Conservation (phyloP, 2,329 filamentous ascomycete genomes). For the Bipolaris cookei region DNA sequence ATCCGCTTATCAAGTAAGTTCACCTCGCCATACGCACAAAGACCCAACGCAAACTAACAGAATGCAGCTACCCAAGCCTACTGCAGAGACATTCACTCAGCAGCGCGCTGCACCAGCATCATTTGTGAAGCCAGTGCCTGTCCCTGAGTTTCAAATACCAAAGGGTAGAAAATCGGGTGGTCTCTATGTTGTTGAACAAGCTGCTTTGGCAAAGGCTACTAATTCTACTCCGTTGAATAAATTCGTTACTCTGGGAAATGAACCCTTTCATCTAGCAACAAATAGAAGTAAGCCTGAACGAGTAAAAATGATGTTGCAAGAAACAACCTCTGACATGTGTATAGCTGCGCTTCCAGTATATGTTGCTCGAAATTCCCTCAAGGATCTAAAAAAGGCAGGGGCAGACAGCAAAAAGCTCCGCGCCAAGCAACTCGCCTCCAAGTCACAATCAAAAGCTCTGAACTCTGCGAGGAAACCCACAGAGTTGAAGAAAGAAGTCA, state of each 20-base stretch:
- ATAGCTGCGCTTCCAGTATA: constrained; percentile 53
- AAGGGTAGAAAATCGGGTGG: constrained; percentile 47
- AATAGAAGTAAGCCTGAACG: constrained; percentile 52
- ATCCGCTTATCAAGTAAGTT: constrained; percentile 42
- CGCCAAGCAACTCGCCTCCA: constrained; percentile 38
- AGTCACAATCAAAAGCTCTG: constrained; percentile 29
- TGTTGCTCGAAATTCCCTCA: constrained; percentile 53
- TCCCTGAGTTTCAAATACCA: constrained; percentile 44
- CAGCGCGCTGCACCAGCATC: constrained; percentile 25
- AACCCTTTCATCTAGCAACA: constrained; percentile 51
- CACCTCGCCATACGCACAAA: not conserved
- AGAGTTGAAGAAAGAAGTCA: constrained; percentile 39
- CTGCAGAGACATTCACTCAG: constrained; percentile 35
- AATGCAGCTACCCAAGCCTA: constrained; percentile 34
- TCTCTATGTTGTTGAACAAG: constrained; percentile 52
- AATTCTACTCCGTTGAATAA: constrained; percentile 53
- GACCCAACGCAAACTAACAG: constrained; percentile 18
- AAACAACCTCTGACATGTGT: constrained; percentile 26
- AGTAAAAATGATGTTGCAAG: not conserved
- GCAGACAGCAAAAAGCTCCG: constrained; percentile 51
- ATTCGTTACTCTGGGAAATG: constrained; percentile 53
- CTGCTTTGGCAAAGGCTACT: constrained; percentile 52
- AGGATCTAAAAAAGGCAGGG: constrained; percentile 53
- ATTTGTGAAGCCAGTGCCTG: constrained; percentile 31
- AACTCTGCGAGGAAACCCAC: constrained; percentile 24